Base-by-base conservation (phyloP, 148 eudicot species). In the Mesembryanthemum crystallinum region DNA sequence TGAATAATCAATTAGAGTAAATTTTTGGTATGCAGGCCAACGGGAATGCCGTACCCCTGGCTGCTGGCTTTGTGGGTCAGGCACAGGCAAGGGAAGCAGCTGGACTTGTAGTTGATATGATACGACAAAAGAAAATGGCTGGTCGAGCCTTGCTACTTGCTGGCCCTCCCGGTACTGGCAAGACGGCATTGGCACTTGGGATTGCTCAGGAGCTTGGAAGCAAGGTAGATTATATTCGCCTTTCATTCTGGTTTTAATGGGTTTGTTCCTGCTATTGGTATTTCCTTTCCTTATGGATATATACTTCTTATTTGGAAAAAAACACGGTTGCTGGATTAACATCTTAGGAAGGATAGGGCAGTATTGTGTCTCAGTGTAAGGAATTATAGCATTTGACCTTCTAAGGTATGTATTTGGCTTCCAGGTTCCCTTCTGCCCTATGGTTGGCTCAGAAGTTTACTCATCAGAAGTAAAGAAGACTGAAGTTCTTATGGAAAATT, bases 401-500 rank as follows among this genome's bases (percentile, higher is more conserved):
- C 52, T 12, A 42, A 42, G 51, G 29, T 54, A 62, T 43, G 20
- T 76, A 42, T 32, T 63, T 39, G 8, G 29, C 62, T 77, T 65
- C 55, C 73, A 92, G 99, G 99, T 95, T 73, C 97, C 99, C 1
- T 95, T 95, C 69, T 95, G 97, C 80, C 99, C 99, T 65, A 95
- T 95, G 99, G 99, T 95, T 71, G 99, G 99, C 25, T 95, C 99
- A 60, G 99, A 95, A 81, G 98, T 95, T 17, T 95, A 92, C 85
- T 92, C 99, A 69, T 87, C 97, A 21, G 99, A 92, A 87, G 99
- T 95, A 35, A 92, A 95, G 89, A 95, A 95, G 81, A 95, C 99
- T 10, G 99, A 92, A 86, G 91, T 95, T 81, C 88, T 95, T 29
- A 95, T 95, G 97, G 99, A 92, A 74, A 88, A 95, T 80, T 89